Evolutionary conservation across 2,329 filamentous ascomycete genomes (phyloP).

Genomic region (Domatiomyces globalis): DNA sequence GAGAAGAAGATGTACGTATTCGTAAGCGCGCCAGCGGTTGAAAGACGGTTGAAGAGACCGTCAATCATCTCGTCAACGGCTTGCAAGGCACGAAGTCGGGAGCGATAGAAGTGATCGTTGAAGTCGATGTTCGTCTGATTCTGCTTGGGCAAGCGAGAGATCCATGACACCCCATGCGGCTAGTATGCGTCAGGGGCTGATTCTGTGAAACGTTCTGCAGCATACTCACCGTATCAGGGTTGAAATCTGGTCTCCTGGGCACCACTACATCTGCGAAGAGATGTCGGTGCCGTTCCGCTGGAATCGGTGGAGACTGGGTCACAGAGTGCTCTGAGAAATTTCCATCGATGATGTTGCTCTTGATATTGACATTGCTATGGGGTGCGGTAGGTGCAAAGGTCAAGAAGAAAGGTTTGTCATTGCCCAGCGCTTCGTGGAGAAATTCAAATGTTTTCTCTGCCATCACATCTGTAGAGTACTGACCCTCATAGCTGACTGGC

Average conservation of each 20-base stretch:
- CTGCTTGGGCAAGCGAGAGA: conserved; percentile 30
- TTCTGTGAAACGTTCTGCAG: neutral
- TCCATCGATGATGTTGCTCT: conserved; percentile 20
- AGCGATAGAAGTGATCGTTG: conserved; percentile 40
- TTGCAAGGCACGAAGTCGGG: conserved; percentile 37
- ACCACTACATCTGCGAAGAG: conserved; percentile 47
- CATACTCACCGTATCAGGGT: conserved; percentile 40
- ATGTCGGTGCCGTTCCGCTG: conserved; percentile 46
- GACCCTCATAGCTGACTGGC: conserved; percentile 41
- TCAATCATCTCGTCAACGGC: conserved; percentile 42
- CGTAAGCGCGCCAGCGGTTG: conserved; percentile 30
- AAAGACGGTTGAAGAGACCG: conserved; percentile 29
- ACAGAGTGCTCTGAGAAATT: conserved; percentile 16
- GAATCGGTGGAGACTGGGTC: conserved; percentile 38
- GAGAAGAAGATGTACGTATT: conserved; percentile 49
- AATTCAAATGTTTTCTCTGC: conserved; percentile 45
- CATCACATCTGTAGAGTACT: conserved; percentile 47
- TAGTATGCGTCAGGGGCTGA: conserved; percentile 6
- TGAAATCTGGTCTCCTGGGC: conserved; percentile 51
- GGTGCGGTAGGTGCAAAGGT: conserved; percentile 52
- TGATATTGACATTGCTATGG: conserved; percentile 41
- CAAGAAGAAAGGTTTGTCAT: conserved; percentile 50
- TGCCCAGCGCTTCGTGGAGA: conserved; percentile 44
- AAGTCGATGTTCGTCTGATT: conserved; percentile 36
- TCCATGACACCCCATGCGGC: conserved; percentile 34